Conservation (phyloP, 2,329 filamentous ascomycete genomes). For the Penicillium frequentans region DNA sequence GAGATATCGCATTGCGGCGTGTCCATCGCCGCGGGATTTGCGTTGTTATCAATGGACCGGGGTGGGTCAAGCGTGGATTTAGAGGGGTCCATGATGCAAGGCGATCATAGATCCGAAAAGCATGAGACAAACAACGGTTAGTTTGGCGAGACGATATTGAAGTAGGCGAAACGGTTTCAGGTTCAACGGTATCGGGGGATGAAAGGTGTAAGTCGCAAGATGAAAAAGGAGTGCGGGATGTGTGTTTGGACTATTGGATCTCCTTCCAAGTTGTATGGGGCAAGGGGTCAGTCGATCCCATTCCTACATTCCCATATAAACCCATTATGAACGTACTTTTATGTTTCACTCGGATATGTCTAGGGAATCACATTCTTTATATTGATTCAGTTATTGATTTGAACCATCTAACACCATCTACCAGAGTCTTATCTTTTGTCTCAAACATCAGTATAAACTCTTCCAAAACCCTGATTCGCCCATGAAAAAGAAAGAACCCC, state of each 20-base stretch:
- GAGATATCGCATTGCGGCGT: constrained; percentile 17
- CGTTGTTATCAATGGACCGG: constrained; percentile 20
- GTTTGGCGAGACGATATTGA: background rate
- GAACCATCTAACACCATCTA: background rate
- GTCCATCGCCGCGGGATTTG: constrained; percentile 15
- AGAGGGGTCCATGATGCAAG: constrained; percentile 33
- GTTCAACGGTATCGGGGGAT: background rate
- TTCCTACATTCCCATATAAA: constrained; percentile 10
- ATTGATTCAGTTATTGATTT: background rate
- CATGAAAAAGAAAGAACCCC: constrained; percentile 1
- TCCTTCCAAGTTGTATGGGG: constrained; percentile 13
- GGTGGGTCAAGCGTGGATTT: constrained; percentile 23
- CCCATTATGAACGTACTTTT: background rate
- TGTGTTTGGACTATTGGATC: constrained; percentile 6
- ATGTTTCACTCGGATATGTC: constrained; percentile 9
- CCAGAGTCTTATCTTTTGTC: background rate
- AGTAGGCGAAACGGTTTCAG: background rate
- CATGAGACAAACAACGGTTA: background rate
- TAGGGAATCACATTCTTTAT: constrained; percentile 3
- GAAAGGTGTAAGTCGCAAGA: background rate
- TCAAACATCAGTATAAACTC: background rate
- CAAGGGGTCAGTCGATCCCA: constrained; percentile 21
- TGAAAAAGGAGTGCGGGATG: constrained; percentile 13
- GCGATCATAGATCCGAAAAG: constrained; percentile 16
- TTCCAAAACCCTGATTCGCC: background rate